These are phyloP conservation scores for Acanthamoeba castellanii DNA, from an alignment of 208 protist genomes.

Conservation along the genomic window DNA sequence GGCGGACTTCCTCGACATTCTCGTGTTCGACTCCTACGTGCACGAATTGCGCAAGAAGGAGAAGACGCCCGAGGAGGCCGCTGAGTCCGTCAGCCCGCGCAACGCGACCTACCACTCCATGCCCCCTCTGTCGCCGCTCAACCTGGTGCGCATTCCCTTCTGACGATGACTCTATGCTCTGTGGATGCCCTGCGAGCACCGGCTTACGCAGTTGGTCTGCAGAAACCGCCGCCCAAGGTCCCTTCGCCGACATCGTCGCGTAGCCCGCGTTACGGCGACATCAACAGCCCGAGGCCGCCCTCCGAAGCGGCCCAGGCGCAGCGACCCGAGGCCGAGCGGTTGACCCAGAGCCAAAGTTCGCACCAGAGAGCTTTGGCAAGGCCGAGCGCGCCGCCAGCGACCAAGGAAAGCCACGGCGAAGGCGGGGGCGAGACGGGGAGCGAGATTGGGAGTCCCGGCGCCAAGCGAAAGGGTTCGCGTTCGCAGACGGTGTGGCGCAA, in stretches of 20 bases:
- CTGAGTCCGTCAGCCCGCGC: background rate
- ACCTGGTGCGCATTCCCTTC: background rate
- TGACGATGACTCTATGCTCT: background rate
- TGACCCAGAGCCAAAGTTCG: too few species aligned
- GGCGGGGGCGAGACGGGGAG: too few species aligned
- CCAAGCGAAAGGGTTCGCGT: background rate
- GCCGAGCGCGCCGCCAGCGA: background rate
- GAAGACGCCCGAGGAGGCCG: background rate
- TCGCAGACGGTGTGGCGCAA: conserved; percentile 33
- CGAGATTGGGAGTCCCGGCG: too few species aligned
- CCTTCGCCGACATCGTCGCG: too few species aligned
- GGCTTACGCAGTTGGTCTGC: too few species aligned
- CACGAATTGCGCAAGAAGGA: conserved; percentile 22
- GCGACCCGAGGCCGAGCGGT: too few species aligned
- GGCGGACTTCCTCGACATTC: conserved; percentile 39
- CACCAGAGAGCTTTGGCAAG: background rate
- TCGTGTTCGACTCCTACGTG: conserved; percentile 38
- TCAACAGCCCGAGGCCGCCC: too few species aligned
- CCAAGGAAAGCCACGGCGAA: background rate
- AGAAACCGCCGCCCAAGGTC: conserved; percentile 1
- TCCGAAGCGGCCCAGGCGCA: too few species aligned
- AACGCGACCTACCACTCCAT: background rate
- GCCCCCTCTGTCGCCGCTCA: background rate
- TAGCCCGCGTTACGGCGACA: too few species aligned
- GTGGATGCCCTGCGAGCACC: background rate